Evolutionary conservation across 2,329 filamentous ascomycete genomes (phyloP).

Genomic region (Sarocladiaceae sp.): DNA sequence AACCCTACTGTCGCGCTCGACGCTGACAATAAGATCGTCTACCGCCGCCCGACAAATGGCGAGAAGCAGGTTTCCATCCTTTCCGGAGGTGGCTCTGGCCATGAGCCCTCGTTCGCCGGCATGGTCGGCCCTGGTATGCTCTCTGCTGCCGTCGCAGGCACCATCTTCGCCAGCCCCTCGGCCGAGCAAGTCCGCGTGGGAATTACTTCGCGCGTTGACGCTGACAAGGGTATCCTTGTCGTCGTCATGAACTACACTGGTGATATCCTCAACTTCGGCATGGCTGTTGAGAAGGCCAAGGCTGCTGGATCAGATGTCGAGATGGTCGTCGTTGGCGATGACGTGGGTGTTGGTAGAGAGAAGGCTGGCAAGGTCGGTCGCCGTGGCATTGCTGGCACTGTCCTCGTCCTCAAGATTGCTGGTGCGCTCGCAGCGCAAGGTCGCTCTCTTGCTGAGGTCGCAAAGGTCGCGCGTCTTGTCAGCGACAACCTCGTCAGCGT

Average conservation of each 20-base stretch:
- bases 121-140: constrained; percentile 81
- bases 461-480: constrained; percentile 62
- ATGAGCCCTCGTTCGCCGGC: constrained; percentile 81
- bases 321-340: constrained; percentile 89
- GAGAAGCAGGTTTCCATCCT: constrained; percentile 70
- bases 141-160: constrained; percentile 75
- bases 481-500: constrained; percentile 77
- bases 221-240: constrained; percentile 71
- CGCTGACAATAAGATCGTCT: constrained; percentile 73
- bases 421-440: constrained; percentile 76
- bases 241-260: constrained; percentile 95
- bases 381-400: constrained; percentile 84
- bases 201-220: constrained; percentile 66
- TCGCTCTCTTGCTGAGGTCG: constrained; percentile 61
- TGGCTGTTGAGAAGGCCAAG: constrained; percentile 87
- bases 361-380: constrained; percentile 88
- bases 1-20: constrained; percentile 83
- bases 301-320: constrained; percentile 71
- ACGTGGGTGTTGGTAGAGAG: constrained; percentile 77
- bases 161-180: constrained; percentile 76
- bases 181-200: constrained; percentile 77
- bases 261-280: constrained; percentile 85
- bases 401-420: constrained; percentile 84
- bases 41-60: constrained; percentile 53
- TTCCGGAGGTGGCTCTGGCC: constrained; percentile 82